Conservation (phyloP, 352 stramenopile genomes). For the Sclerospora graminicola region DNA sequence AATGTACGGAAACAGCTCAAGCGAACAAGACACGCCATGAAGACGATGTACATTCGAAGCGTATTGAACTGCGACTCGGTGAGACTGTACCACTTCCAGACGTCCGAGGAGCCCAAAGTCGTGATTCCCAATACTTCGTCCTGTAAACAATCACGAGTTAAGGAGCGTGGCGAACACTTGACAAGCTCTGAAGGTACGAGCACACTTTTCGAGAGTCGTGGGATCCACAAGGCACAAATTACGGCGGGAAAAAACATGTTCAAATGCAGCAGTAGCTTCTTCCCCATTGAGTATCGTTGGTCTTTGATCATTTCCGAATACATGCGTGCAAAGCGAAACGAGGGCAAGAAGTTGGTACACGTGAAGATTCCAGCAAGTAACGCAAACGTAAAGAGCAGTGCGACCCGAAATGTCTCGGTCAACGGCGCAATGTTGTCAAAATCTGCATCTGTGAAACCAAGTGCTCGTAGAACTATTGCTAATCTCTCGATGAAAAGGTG, state of each 20-base stretch:
- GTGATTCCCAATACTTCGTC: conserved; percentile 18
- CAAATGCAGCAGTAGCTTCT: conserved; percentile 51
- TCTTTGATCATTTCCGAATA: conserved; percentile 61
- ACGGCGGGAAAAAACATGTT: conserved; percentile 64
- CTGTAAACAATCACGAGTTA: conserved; percentile 49
- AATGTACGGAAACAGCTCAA: conserved; percentile 48
- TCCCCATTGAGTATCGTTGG: conserved; percentile 13
- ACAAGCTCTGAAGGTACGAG: conserved; percentile 41
- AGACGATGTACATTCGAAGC: conserved; percentile 41
- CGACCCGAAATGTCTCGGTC: conserved; percentile 12
- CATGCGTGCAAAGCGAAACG: conserved; percentile 71
- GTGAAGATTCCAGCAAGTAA: conserved; percentile 43
- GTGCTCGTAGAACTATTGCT: conserved; percentile 37
- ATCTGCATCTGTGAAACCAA: conserved; percentile 55
- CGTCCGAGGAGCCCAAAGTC: conserved; percentile 3
- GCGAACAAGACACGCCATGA: conserved; percentile 34
- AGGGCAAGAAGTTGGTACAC: conserved; percentile 54
- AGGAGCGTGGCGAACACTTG: conserved; percentile 27
- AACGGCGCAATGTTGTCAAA: conserved; percentile 35
- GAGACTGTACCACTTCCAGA: conserved; percentile 30
- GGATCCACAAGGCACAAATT: conserved; percentile 42
- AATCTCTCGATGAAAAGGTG: conserved; percentile 26
- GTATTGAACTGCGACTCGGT: conserved; percentile 47
- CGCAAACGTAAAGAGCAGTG: conserved; percentile 27
- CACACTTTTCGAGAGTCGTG: conserved; percentile 30